These are phyloP conservation scores for Coriaria nepalensis DNA, from an alignment of 306 rosid genomes.

Conservation along the genomic window DNA sequence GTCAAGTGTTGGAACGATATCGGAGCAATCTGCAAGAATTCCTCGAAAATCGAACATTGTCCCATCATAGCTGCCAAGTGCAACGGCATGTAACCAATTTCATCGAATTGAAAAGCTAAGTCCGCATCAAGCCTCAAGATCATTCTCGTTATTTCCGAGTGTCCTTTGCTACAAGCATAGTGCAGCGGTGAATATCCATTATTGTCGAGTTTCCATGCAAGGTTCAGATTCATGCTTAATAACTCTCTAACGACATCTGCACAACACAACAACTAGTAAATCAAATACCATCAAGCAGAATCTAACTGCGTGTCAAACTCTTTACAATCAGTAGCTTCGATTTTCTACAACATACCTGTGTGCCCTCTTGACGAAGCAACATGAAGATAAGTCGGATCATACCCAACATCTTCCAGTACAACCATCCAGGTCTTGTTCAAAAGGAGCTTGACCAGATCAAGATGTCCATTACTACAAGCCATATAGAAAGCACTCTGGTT, in stretches of 20 bases:
- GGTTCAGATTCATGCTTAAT: constrained; percentile 22
- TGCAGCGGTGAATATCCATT: constrained; percentile 42
- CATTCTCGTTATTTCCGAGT: constrained; percentile 38
- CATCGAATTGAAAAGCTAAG: constrained; percentile 27
- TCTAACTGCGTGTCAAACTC: too few species aligned
- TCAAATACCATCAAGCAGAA: too few species aligned
- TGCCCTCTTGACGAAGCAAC: constrained; percentile 49
- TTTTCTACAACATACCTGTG: too few species aligned
- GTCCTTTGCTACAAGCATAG: constrained; percentile 33
- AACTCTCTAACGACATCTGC: constrained; percentile 50
- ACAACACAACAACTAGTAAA: too few species aligned
- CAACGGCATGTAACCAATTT: constrained; percentile 49
- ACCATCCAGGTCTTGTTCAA: constrained; percentile 23
- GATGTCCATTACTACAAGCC: constrained; percentile 49
- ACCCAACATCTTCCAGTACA: constrained; percentile 16
- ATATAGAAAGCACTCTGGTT: constrained; percentile 27
- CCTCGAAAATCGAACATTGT: constrained; percentile 30
- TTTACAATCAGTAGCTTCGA: too few species aligned
- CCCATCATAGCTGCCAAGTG: constrained; percentile 48
- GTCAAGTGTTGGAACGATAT: constrained; percentile 34
- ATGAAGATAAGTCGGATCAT: constrained; percentile 34
- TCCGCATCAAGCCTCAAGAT: constrained; percentile 27
- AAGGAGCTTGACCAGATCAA: constrained; percentile 36
- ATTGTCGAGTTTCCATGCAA: constrained; percentile 25
- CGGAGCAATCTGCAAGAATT: constrained; percentile 24